These are phyloP conservation scores for Yamadazyma triangularis DNA, from an alignment of 1,139 yeast genomes.

Conservation along the genomic window DNA sequence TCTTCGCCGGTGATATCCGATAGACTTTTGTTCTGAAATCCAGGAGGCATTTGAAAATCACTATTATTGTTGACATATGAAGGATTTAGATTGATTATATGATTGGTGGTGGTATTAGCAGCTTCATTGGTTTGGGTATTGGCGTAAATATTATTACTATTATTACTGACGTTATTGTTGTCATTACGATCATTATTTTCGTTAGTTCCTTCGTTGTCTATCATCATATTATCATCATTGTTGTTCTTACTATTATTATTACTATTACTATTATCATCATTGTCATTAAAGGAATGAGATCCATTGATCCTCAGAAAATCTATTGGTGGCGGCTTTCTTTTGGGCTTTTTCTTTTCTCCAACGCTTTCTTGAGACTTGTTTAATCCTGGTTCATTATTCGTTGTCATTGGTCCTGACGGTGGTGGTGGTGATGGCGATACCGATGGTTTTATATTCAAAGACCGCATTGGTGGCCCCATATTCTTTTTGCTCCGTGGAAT, in stretches of 20 bases:
- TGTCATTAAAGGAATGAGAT: constrained; percentile 16
- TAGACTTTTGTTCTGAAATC: constrained; percentile 22
- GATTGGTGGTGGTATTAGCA: too few relatives aligned
- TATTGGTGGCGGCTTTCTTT: constrained; percentile 43
- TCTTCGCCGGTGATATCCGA: constrained; percentile 68
- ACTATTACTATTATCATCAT: neutral
- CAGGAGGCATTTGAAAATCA: neutral
- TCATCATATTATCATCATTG: neutral
- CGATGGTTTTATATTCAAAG: neutral
- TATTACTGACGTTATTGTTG: too few relatives aligned
- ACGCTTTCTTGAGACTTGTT: constrained; percentile 1
- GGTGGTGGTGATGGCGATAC: neutral
- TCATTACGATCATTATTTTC: too few relatives aligned
- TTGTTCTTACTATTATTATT: neutral
- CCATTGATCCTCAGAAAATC: constrained; percentile 35
- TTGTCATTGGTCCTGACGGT: too few relatives aligned
- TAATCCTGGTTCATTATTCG: neutral
- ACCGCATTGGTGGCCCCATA: too few relatives aligned
- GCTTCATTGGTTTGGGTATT: too few relatives aligned
- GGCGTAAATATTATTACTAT: neutral
- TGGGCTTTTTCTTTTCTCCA: constrained; percentile 21
- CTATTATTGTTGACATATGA: constrained; percentile 3
- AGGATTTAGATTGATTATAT: neutral
- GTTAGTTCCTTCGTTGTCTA: too few relatives aligned
- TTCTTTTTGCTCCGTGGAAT: constrained; percentile 16